These are phyloP conservation scores for Penicillium daleae DNA, from an alignment of 495 filamentous ascomycete genomes.

Conservation along the genomic window DNA sequence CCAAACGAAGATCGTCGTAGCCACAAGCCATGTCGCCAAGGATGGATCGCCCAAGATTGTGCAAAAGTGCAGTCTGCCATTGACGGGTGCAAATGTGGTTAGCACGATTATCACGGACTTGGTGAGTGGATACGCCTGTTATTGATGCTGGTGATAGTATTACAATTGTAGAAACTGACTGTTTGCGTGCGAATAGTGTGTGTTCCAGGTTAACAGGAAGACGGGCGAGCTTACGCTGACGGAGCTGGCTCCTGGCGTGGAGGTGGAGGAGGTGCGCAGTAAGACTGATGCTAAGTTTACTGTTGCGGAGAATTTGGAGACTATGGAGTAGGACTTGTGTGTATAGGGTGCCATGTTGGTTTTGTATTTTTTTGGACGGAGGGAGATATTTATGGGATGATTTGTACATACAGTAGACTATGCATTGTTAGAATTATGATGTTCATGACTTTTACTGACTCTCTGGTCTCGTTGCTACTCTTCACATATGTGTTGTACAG, in stretches of 20 bases:
- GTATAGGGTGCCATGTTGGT: too few relatives aligned
- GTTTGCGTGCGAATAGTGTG: slow-evolving; percentile 48
- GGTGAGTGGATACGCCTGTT: slow-evolving; percentile 48
- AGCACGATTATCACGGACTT: slow-evolving; percentile 92
- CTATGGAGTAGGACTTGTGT: slow-evolving; percentile 66
- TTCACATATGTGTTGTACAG: too few relatives aligned
- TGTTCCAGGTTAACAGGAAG: slow-evolving; percentile 85
- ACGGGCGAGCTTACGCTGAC: slow-evolving; percentile 74
- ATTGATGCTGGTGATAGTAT: not conserved
- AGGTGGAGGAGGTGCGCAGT: slow-evolving; percentile 78
- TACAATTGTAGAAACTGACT: not conserved
- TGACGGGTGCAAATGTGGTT: slow-evolving; percentile 84
- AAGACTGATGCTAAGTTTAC: slow-evolving; percentile 85
- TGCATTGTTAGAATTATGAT: not conserved
- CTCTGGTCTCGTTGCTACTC: too few relatives aligned
- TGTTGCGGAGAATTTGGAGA: slow-evolving; percentile 70
- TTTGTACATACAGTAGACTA: slow-evolving; percentile 5
- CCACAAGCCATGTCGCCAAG: slow-evolving; percentile 90
- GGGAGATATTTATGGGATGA: not conserved
- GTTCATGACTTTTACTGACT: too few relatives aligned
- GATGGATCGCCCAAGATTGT: slow-evolving; percentile 88
- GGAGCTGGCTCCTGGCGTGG: slow-evolving; percentile 83
- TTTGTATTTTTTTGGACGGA: not conserved
- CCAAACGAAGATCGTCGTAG: slow-evolving; percentile 86
- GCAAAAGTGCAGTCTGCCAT: slow-evolving; percentile 79